Percentiles rank a stretch among this genome's conserved stretches.
phyloP scores from a whole-genome alignment of 768 basidiomycete genomes.

The Calocybe cyanea region DNA sequence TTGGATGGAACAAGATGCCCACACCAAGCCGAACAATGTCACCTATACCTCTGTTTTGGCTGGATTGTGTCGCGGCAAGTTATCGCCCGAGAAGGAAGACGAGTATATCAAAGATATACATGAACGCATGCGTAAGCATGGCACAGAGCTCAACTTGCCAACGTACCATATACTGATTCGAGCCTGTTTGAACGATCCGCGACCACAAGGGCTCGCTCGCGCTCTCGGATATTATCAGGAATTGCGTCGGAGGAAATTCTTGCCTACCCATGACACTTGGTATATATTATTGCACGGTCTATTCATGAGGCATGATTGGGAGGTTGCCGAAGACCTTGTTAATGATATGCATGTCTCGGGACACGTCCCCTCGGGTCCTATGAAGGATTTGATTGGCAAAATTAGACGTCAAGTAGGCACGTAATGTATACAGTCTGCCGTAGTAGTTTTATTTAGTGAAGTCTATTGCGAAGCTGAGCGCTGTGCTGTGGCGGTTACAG shows the following conservation, averaged over 20 bases:
- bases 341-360: slow-evolving; percentile 51
- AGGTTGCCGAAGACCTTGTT: slow-evolving; percentile 55
- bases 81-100: slow-evolving; percentile 38
- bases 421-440: slow-evolving; percentile 3
- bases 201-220: slow-evolving; percentile 45
- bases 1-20: slow-evolving; percentile 64
- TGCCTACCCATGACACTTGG: slow-evolving; percentile 65
- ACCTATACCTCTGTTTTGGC: slow-evolving; percentile 82
- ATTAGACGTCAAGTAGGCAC: slow-evolving; percentile 33
- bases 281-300: slow-evolving; percentile 71
- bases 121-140: slow-evolving; percentile 52
- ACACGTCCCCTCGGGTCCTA: slow-evolving; percentile 39
- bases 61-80: slow-evolving; percentile 60
- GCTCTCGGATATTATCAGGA: slow-evolving; percentile 59
- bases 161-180: slow-evolving; percentile 79
- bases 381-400: slow-evolving; percentile 46
- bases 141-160: slow-evolving; percentile 52
- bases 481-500: too few species aligned
- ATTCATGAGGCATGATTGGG: slow-evolving; percentile 53
- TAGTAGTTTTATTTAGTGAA: too few species aligned
- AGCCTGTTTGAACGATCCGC: slow-evolving; percentile 53
- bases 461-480: too few species aligned
- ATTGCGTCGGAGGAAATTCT: slow-evolving; percentile 49
- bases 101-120: slow-evolving; percentile 49
- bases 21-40: slow-evolving; percentile 61